phyloP scores from a whole-genome alignment of 371 early-diverging fungal genomes.

The Smittium culicis region DNA sequence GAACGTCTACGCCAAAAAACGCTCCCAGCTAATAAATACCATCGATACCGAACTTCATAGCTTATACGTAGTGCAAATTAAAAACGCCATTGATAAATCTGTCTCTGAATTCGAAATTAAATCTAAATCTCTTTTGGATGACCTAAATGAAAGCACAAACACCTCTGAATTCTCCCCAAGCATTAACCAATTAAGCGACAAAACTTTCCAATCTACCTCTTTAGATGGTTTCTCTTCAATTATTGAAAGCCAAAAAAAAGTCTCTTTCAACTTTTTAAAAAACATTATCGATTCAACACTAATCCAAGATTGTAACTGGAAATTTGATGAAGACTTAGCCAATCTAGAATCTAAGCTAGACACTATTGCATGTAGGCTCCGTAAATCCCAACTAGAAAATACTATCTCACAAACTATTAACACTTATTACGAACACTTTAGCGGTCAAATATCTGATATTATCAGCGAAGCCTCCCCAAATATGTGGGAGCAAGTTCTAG shows the following conservation, averaged over 20 bases:
- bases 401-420: conserved; percentile 54
- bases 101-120: conserved; percentile 43
- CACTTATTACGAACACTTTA: conserved; percentile 40
- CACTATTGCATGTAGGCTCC: conserved; percentile 45
- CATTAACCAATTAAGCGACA: background rate
- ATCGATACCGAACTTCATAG: conserved; percentile 62
- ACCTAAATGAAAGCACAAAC: conserved; percentile 10
- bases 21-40: conserved; percentile 57
- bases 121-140: conserved; percentile 29
- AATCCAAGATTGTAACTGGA: conserved; percentile 52
- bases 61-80: conserved; percentile 68
- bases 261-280: conserved; percentile 16
- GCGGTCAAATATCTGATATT: conserved; percentile 52
- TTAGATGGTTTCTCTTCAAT: background rate
- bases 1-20: conserved; percentile 78
- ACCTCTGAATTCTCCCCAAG: background rate
- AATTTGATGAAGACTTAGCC: conserved; percentile 44
- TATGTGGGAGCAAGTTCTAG: conserved; percentile 59
- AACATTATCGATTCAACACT: conserved; percentile 13
- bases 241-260: conserved; percentile 16
- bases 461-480: conserved; percentile 44
- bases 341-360: conserved; percentile 51
- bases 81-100: conserved; percentile 63
- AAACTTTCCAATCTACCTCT: background rate
- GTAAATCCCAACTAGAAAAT: conserved; percentile 64